These are phyloP conservation scores for Tieghemostelium lacteum DNA, from an alignment of 78 protist genomes.

Conservation along the genomic window DNA sequence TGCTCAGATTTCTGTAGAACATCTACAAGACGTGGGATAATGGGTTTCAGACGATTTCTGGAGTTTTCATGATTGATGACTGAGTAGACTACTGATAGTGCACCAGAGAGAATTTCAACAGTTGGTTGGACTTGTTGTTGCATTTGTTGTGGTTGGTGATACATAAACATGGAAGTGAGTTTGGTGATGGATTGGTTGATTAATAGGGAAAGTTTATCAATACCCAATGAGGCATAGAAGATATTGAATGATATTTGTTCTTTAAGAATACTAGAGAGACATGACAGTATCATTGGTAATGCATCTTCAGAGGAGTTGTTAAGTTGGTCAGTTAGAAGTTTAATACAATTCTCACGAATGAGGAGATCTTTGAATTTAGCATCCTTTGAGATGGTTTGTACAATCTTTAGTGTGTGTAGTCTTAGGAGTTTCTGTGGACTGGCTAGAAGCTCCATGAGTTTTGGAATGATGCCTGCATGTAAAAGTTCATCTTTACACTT, in stretches of 20 bases:
- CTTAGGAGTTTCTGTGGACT: slow-evolving; percentile 37
- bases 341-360: slow-evolving; percentile 1
- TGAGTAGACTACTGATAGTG: not conserved
- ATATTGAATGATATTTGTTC: not conserved
- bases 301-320: not conserved
- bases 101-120: not conserved
- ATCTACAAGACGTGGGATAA: slow-evolving; percentile 39
- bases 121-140: not conserved
- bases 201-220: not conserved
- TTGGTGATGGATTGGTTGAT: too few relatives aligned
- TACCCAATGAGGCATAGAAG: not conserved
- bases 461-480: slow-evolving; percentile 41
- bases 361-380: slow-evolving; percentile 23
- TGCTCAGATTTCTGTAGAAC: not conserved
- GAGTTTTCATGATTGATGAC: slow-evolving; percentile 41
- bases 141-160: not conserved
- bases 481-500: slow-evolving; percentile 33
- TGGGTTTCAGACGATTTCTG: not conserved
- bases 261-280: slow-evolving; percentile 8
- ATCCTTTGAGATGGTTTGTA: slow-evolving; percentile 38
- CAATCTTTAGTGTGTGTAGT: slow-evolving; percentile 55
- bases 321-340: not conserved
- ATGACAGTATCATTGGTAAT: not conserved
- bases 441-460: slow-evolving; percentile 8
- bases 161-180: too few relatives aligned